Conservation (phyloP, 2,329 filamentous ascomycete genomes). For the Orbilia ellipsospora region DNA sequence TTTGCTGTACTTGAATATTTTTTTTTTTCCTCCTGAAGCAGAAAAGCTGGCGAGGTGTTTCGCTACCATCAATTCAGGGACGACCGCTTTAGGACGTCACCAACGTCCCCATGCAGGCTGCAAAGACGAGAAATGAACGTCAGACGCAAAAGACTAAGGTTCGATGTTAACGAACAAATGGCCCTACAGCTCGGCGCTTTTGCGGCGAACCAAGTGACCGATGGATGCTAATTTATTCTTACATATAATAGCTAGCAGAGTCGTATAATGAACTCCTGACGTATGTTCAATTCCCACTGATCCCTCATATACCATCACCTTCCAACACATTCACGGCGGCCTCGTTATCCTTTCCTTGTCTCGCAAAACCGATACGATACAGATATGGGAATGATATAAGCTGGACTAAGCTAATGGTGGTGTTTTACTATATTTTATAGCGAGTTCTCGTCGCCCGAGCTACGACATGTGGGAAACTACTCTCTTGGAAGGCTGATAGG, state of each 20-base stretch:
- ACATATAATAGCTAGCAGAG: slow-evolving; percentile 79
- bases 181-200: background rate
- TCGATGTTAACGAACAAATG: slow-evolving; percentile 30
- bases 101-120: slow-evolving; percentile 56
- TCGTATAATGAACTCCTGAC: slow-evolving; percentile 97
- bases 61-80: slow-evolving; percentile 44
- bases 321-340: background rate
- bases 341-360: background rate
- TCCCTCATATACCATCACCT: slow-evolving; percentile 32
- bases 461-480: slow-evolving; percentile 95
- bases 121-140: slow-evolving; percentile 69
- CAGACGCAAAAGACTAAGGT: slow-evolving; percentile 74
- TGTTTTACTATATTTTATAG: slow-evolving; percentile 65
- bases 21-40: background rate
- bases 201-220: background rate
- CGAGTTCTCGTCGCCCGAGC: slow-evolving; percentile 91
- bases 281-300: slow-evolving; percentile 66
- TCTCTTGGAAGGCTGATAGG: slow-evolving; percentile 89
- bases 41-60: slow-evolving; percentile 48
- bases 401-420: background rate
- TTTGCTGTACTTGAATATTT: background rate
- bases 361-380: background rate
- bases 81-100: slow-evolving; percentile 53
- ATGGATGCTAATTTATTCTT: slow-evolving; percentile 24
- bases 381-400: background rate